These are phyloP conservation scores for Herpotrichia juniperi DNA, from an alignment of 2,329 filamentous ascomycete genomes.

Conservation along the genomic window DNA sequence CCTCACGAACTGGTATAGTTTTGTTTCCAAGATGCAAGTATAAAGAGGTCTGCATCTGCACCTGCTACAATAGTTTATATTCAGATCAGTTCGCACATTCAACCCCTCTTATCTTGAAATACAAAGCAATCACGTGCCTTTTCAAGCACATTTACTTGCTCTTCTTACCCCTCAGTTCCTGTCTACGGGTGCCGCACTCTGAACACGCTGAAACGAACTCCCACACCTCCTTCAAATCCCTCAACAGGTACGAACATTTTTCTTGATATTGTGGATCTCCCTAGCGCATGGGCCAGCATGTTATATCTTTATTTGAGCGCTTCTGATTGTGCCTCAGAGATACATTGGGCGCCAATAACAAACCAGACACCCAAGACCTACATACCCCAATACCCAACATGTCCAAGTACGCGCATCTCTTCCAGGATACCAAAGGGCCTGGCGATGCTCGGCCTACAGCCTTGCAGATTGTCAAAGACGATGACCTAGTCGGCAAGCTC, in stretches of 20 bases:
- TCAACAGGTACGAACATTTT: too few relatives aligned
- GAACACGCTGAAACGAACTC: too few relatives aligned
- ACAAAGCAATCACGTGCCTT: neutral
- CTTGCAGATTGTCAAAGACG: conserved; percentile 48
- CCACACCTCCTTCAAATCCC: too few relatives aligned
- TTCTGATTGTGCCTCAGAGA: too few relatives aligned
- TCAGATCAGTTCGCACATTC: too few relatives aligned
- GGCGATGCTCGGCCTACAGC: conserved; percentile 52
- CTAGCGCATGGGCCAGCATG: too few relatives aligned
- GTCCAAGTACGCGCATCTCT: conserved; percentile 16
- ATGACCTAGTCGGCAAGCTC: conserved; percentile 41
- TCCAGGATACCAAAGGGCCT: conserved; percentile 34
- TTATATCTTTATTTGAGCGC: too few relatives aligned
- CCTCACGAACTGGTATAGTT: neutral
- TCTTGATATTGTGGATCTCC: too few relatives aligned
- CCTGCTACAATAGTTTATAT: too few relatives aligned
- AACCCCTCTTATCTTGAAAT: too few relatives aligned
- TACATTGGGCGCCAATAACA: neutral
- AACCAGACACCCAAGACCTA: neutral
- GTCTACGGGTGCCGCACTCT: too few relatives aligned
- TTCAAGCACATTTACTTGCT: neutral
- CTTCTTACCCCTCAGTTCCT: too few relatives aligned
- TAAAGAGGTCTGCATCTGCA: neutral
- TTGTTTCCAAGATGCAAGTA: neutral
- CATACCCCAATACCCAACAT: neutral